Evolutionary conservation across 169 alveolate species (phyloP).

Genomic region (Amoebophrya sp.): DNA sequence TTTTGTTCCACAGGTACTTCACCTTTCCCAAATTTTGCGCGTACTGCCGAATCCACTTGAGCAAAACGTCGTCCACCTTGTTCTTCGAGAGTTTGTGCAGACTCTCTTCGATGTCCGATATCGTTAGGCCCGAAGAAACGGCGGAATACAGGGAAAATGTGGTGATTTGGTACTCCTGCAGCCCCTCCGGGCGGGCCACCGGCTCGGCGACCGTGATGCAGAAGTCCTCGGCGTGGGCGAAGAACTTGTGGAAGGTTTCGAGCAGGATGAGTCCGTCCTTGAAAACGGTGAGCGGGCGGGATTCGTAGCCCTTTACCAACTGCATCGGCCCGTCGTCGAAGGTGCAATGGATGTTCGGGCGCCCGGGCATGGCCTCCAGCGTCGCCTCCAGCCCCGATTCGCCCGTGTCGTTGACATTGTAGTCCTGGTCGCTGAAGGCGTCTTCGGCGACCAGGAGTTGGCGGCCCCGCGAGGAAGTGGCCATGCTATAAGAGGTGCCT

Average conservation of each 20-base stretch:
- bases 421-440: too few relatives aligned
- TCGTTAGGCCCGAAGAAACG: conserved; percentile 82
- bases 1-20: conserved; percentile 76
- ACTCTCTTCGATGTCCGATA: conserved; percentile 77
- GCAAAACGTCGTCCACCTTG: not conserved
- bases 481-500: too few relatives aligned
- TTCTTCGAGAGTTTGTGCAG: conserved; percentile 80
- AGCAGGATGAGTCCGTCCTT: not conserved
- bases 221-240: conserved; percentile 85
- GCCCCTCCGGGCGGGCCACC: conserved; percentile 82
- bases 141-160: conserved; percentile 77
- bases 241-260: not conserved
- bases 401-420: not conserved
- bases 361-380: not conserved
- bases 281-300: not conserved
- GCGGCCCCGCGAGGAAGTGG: too few relatives aligned
- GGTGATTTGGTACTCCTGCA: conserved; percentile 83
- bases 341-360: not conserved
- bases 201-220: conserved; percentile 94
- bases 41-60: not conserved
- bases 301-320: not conserved
- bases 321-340: not conserved
- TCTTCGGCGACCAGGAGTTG: too few relatives aligned
- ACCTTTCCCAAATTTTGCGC: conserved; percentile 75
- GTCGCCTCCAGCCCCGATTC: not conserved